These are phyloP conservation scores for Epichloe sp. DNA, from an alignment of 2,329 filamentous ascomycete species.

Conservation along the genomic window DNA sequence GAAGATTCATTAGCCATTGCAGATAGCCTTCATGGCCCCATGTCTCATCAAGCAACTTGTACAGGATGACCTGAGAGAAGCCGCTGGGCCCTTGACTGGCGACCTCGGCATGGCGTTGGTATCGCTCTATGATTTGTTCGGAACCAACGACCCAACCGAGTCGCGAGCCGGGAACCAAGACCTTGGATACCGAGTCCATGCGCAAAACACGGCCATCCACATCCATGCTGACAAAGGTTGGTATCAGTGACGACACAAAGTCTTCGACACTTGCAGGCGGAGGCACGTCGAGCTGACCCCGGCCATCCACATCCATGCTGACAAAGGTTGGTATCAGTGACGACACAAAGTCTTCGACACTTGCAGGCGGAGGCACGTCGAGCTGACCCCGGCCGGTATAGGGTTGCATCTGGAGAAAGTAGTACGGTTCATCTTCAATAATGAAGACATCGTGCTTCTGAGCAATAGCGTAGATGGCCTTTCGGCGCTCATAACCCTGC, in stretches of 20 bases:
- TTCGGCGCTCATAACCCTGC: constrained; percentile 52
- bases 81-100: constrained; percentile 78
- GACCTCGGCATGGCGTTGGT: constrained; percentile 69
- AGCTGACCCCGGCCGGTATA: constrained; percentile 45
- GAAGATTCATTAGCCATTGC: constrained; percentile 74
- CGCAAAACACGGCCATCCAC: constrained; percentile 78
- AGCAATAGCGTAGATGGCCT: constrained; percentile 62
- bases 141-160: constrained; percentile 83
- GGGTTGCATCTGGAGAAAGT: constrained; percentile 79
- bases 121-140: constrained; percentile 72
- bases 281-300: constrained; percentile 34
- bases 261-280: constrained; percentile 50
- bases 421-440: constrained; percentile 89
- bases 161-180: constrained; percentile 69
- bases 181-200: constrained; percentile 88
- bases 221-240: constrained; percentile 68
- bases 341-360: constrained; percentile 59
- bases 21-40: constrained; percentile 92
- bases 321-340: constrained; percentile 52
- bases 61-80: constrained; percentile 69
- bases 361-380: constrained; percentile 41
- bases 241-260: constrained; percentile 51
- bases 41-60: constrained; percentile 80
- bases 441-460: constrained; percentile 79
- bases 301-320: constrained; percentile 61